These are phyloP conservation scores for Tolypocladium cylindrosporum DNA, from an alignment of 2,329 filamentous ascomycete genomes.

Conservation along the genomic window DNA sequence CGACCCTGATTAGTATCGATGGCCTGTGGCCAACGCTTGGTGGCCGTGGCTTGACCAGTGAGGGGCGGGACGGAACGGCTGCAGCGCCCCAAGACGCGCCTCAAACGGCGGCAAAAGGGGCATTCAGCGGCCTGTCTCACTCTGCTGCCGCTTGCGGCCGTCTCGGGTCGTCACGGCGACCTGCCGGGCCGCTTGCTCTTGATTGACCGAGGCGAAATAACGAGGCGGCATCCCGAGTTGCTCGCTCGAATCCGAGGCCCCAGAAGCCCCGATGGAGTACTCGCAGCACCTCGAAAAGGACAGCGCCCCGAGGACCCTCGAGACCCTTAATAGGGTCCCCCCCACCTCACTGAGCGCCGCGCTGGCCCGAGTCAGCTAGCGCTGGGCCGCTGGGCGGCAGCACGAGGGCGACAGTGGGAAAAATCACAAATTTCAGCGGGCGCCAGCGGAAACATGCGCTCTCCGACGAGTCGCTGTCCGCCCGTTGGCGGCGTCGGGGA, in stretches of 20 bases:
- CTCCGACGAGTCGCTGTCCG: no score
- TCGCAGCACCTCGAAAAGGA: no score
- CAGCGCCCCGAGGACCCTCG: no score
- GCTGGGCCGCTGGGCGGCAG: not conserved
- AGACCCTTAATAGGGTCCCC: no score
- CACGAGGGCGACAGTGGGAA: not conserved
- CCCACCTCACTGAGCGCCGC: not conserved
- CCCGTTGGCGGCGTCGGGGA: not conserved
- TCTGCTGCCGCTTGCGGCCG: not conserved
- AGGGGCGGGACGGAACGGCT: not conserved
- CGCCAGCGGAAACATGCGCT: not conserved
- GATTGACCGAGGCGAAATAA: not conserved
- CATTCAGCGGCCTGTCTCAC: not conserved
- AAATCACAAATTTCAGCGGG: not conserved
- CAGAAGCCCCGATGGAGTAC: no score
- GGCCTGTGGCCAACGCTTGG: no score
- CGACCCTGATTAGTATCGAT: no score
- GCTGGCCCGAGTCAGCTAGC: not conserved
- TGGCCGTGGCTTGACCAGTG: not conserved
- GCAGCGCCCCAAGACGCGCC: not conserved
- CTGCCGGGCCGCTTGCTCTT: not conserved
- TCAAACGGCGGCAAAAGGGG: not conserved
- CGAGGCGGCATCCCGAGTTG: not conserved
- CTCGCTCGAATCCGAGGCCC: no score
- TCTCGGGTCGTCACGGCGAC: not conserved